Base-by-base conservation (phyloP, 768 basidiomycete genomes). In the Bullera alba region DNA sequence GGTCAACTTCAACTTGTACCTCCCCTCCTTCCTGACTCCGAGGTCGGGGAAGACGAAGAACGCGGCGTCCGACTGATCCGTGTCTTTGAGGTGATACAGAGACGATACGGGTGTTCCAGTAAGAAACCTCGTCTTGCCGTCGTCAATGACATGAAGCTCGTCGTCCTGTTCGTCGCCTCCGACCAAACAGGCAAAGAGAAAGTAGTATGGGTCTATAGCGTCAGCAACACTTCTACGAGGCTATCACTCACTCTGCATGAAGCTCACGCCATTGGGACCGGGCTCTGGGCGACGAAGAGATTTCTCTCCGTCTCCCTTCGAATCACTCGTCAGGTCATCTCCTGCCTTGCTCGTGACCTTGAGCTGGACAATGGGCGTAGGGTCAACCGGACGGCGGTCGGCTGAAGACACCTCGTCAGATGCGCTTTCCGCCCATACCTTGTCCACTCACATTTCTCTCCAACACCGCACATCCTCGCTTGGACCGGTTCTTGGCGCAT, bases 11-110 rank as follows among this genome's bases (percentile, higher is more conserved):
- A 87, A 74, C 12, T 86, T 78, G 64, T 92, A 97, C 58, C 84
- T 85, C 6, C 92, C 92, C 71, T 96, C 92, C 2, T 87, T 89
- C 53, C 89, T 77, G 4, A 96, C 88, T 53, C 85, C 86, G 22
- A 97, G 78, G 71, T 95, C 92, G 0, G 92, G 92, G 62, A 97
- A 97, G 27, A 95, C 90, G 65, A 97, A 97, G 76, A 92, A 91
- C 0, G 88, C 91, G 6, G 87, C 88, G 54, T 78, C 78, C 46
- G 75, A 74, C 56, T 81, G 78, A 55, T 84, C 81, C 26, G 73
- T 53, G 52, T 77, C 87, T 67, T 91, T 93, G 48, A 95, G 78
- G 65, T 93, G 90, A 68, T 93, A 95, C 10, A 96, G 76, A 1
- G 83, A 86, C 1, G 86, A 87, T 3, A 96, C 92, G 27, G 63